These are phyloP conservation scores for Endotrypanum monterogeii DNA, from an alignment of 208 protist genomes.

Conservation along the genomic window DNA sequence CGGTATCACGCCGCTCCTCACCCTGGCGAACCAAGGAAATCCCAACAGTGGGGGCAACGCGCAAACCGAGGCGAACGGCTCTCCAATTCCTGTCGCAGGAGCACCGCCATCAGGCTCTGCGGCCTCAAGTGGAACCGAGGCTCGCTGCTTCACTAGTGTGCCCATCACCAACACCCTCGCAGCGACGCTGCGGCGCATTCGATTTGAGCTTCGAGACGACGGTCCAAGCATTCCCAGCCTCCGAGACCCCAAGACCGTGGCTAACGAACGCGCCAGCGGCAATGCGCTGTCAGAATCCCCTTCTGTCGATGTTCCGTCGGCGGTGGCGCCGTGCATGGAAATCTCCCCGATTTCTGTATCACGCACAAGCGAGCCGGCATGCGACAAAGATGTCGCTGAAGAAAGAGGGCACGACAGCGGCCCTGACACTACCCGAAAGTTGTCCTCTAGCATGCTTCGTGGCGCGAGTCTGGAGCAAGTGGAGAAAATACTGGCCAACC, in stretches of 20 bases:
- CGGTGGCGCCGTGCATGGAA: background rate
- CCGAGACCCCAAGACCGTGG: constrained; percentile 18
- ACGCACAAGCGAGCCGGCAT: background rate
- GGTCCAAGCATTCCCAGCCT: constrained; percentile 42
- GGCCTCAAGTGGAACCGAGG: constrained; percentile 10
- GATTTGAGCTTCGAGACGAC: constrained; percentile 69
- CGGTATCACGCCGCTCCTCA: background rate
- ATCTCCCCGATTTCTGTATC: constrained; percentile 2
- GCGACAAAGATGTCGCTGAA: background rate
- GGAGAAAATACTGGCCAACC: constrained; percentile 41
- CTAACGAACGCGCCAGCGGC: constrained; percentile 9
- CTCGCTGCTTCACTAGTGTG: constrained; percentile 3
- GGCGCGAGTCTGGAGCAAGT: constrained; percentile 39
- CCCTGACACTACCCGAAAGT: background rate
- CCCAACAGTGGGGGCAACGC: background rate
- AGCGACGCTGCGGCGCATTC: constrained; percentile 58
- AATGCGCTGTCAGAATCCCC: background rate
- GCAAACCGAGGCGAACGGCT: background rate
- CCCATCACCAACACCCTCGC: constrained; percentile 37
- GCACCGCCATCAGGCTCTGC: background rate
- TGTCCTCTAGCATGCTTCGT: constrained; percentile 8
- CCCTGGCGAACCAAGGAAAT: background rate
- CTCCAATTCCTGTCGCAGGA: constrained; percentile 11
- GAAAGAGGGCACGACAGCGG: constrained; percentile 3
- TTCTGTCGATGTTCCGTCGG: background rate